These are phyloP conservation scores for Neurospora sp. DNA, from an alignment of 495 filamentous ascomycete species.

Conservation along the genomic window DNA sequence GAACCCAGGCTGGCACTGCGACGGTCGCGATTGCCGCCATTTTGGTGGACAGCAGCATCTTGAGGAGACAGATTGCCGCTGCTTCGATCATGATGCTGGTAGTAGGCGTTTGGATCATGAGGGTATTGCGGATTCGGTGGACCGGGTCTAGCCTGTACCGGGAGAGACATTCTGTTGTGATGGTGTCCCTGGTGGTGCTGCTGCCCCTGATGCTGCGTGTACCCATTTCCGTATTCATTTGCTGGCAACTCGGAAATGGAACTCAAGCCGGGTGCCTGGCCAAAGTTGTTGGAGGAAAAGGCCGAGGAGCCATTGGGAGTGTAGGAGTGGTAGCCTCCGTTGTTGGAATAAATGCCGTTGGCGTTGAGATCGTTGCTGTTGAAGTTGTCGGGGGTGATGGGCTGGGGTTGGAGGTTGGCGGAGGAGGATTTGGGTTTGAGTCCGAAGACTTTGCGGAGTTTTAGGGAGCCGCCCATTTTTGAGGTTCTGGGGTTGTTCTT, in stretches of 20 bases:
- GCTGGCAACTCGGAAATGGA: not conserved
- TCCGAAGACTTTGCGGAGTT: not conserved
- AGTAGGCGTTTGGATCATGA: not conserved
- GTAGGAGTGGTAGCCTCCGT: not conserved
- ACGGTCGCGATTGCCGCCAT: not conserved
- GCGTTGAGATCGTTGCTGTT: not conserved
- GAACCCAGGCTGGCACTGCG: not conserved
- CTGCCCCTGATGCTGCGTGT: not conserved
- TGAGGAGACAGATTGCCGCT: not conserved
- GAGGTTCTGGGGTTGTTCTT: not conserved
- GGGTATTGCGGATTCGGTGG: not conserved
- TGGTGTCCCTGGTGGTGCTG: not conserved
- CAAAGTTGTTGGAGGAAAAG: not conserved
- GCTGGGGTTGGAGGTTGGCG: not conserved
- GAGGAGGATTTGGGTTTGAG: not conserved
- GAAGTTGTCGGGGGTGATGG: not conserved
- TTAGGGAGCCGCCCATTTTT: not conserved
- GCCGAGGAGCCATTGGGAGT: not conserved
- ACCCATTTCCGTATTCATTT: not conserved
- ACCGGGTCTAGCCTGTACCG: not conserved
- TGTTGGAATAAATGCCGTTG: not conserved
- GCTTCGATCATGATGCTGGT: not conserved
- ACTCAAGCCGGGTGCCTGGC: not conserved
- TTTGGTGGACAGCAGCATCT: not conserved
- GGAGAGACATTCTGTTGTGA: not conserved